These are phyloP conservation scores for Funneliformis mosseae DNA, from an alignment of 192 early-diverging fungal species.

Conservation along the genomic window DNA sequence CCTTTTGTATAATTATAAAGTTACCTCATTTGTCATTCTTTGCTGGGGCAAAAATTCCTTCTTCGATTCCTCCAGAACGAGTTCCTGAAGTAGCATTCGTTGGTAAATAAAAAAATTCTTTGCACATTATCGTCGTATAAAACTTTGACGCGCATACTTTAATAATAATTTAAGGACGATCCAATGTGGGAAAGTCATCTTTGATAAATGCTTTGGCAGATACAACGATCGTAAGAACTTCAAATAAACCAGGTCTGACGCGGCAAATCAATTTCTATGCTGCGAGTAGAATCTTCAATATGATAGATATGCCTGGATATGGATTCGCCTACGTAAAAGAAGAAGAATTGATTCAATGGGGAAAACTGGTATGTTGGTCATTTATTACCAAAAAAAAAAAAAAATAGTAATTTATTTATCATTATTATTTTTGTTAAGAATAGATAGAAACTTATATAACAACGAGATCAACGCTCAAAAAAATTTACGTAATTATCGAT, in stretches of 20 bases:
- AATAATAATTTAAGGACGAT: constrained; percentile 53
- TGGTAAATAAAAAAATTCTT: constrained; percentile 29
- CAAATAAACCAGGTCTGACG: constrained; percentile 76
- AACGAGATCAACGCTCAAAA: constrained; percentile 55
- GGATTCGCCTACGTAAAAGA: constrained; percentile 80
- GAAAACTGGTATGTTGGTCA: constrained; percentile 50
- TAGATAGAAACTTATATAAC: constrained; percentile 71
- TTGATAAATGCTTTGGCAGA: constrained; percentile 70
- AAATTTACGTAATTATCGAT: constrained; percentile 76
- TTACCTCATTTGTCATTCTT: constrained; percentile 45
- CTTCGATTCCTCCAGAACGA: constrained; percentile 42
- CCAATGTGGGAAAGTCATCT: constrained; percentile 82
- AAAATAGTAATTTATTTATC: background rate
- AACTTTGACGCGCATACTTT: background rate
- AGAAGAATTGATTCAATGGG: constrained; percentile 56
- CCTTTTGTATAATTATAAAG: constrained; percentile 25
- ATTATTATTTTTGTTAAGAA: background rate
- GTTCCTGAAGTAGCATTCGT: constrained; percentile 48
- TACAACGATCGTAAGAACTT: constrained; percentile 62
- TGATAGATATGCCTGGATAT: constrained; percentile 84
- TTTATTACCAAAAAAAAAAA: too few relatives aligned
- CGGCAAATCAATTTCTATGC: constrained; percentile 82
- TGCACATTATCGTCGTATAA: background rate
- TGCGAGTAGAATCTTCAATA: constrained; percentile 59
- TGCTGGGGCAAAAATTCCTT: constrained; percentile 46